phyloP scores from a whole-genome alignment of 2,329 filamentous ascomycete genomes.

The Didymella pomorum region DNA sequence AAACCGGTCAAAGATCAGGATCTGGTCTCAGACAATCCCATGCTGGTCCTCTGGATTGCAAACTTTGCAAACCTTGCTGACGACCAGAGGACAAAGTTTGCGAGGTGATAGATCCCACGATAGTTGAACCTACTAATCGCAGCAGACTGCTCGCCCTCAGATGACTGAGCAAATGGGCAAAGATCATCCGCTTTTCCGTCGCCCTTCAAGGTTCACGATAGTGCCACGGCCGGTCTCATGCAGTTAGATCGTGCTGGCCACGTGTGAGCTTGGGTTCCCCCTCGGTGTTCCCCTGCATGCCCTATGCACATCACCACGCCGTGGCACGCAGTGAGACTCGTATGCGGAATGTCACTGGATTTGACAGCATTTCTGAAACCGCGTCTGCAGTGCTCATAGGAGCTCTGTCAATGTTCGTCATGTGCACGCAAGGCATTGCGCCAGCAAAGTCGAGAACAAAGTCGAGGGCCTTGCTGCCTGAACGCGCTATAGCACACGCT shows the following conservation, averaged over 20 bases:
- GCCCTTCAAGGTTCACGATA: slow-evolving; percentile 1
- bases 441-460: background rate
- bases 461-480: background rate
- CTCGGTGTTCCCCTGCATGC: slow-evolving; percentile 16
- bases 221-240: background rate
- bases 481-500: background rate
- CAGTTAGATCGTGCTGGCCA: slow-evolving; percentile 21
- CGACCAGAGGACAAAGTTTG: background rate
- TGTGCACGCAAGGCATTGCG: too few species aligned
- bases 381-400: background rate
- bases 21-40: slow-evolving; percentile 1
- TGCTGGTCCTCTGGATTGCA: slow-evolving; percentile 1
- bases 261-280: slow-evolving; percentile 21
- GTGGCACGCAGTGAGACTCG: slow-evolving; percentile 17
- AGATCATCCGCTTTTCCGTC: background rate
- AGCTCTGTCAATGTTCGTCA: background rate
- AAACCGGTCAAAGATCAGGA: slow-evolving; percentile 2
- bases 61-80: background rate
- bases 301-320: slow-evolving; percentile 15
- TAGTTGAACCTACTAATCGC: background rate
- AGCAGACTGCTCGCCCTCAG: background rate
- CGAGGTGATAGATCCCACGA: background rate
- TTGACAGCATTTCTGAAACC: slow-evolving; percentile 11
- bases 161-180: background rate
- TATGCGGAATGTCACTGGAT: slow-evolving; percentile 10